Evolutionary conservation across 805 yeast species (phyloP), one percentile per base, ranked within the genome.

Genomic region (Wickerhamomyces canadensis): DNA sequence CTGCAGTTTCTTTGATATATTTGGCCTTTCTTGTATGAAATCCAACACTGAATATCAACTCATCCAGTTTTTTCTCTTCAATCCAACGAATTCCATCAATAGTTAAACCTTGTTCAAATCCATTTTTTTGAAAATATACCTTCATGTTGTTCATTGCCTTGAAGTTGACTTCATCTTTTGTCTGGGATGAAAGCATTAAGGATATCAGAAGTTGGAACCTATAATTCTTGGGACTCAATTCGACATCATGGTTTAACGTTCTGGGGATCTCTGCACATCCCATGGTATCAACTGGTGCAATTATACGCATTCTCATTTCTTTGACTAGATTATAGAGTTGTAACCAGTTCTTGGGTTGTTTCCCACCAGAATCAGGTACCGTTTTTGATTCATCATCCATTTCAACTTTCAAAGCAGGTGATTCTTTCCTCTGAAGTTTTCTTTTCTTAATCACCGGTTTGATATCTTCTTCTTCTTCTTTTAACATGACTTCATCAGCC

Each of bases 251-350:
- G 14, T 48, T 48, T 22, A 65, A 52, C 2, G 68, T 62, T 15
- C 64, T 60, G 1, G 78, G 77, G 9, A 74, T 55, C 33, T 67
- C 66, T 18, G 83, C 88, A 57, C 96, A 87, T 6, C 97, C 97
- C 73, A 85, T 78, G 0, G 78, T 69, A 54, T 89, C 97, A 2
- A 89, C 97, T 0, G 97, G 96, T 0, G 97, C 78, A n/a, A 62
- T 58, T 12, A 81, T 68, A 35, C 68, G 66, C 4, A 68, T 48
- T 41, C 97, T 67, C 93, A 87, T 84, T 17, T 59, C 62, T 37
- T 78, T 77, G 24, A 88, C 65, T 41, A 67, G 74, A 35, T 76
- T 64, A 50, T 81, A 83, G 31, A 81, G 72, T 2, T 68, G 64
- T 41, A 62, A 57, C 65, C 83, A 84, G 45, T 72, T 69, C 33